Percentiles rank a stretch among this genome's conserved stretches.
These are phyloP conservation scores for Gremmenia infestans DNA, from an alignment of 2,329 filamentous ascomycete species.

Conservation along the genomic window DNA sequence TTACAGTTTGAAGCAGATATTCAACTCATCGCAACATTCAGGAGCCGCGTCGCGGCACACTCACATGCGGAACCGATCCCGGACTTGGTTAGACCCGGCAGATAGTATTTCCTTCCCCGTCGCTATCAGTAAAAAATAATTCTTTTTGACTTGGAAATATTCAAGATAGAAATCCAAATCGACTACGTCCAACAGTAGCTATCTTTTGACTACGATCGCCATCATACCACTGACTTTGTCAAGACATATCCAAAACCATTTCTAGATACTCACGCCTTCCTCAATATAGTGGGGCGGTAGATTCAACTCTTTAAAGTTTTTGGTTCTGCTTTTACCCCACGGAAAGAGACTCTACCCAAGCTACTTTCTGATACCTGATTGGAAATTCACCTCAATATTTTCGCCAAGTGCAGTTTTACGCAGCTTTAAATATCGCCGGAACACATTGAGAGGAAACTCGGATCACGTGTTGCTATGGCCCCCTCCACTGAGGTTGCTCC, in stretches of 20 bases:
- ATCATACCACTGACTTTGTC: too few species aligned
- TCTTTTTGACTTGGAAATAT: neutral
- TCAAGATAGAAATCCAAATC: neutral
- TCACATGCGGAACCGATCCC: neutral
- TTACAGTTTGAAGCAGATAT: too few species aligned
- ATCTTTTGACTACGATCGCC: too few species aligned
- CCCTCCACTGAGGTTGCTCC: neutral
- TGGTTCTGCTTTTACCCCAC: too few species aligned
- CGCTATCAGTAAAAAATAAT: neutral
- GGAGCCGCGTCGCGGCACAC: neutral
- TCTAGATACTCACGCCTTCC: too few species aligned
- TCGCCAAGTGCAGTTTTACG: neutral
- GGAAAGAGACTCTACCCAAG: too few species aligned
- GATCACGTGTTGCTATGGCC: constrained; percentile 1
- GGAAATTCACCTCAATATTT: too few species aligned
- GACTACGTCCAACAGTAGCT: neutral
- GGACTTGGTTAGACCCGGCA: neutral
- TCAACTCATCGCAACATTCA: neutral
- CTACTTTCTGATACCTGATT: too few species aligned
- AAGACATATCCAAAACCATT: too few species aligned
- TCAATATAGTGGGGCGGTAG: too few species aligned
- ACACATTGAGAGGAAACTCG: neutral
- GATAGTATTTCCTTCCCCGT: neutral
- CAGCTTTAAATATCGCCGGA: too few species aligned
- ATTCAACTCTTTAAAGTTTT: too few species aligned